phyloP scores from a whole-genome alignment of 1,284 basidiomycete genomes.

The Leccinum laetum region DNA sequence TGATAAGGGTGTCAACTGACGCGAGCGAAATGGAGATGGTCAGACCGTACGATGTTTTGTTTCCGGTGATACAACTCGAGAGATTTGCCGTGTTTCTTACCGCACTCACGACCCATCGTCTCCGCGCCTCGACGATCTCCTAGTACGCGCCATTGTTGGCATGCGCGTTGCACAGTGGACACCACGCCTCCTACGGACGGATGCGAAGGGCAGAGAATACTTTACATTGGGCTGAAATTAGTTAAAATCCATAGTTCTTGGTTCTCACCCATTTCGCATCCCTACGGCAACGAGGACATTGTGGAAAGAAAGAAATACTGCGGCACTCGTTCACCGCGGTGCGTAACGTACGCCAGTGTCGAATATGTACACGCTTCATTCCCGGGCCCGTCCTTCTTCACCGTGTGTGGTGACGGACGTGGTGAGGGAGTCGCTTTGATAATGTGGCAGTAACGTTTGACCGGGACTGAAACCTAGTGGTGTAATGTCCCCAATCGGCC shows the following conservation, averaged over 20 bases:
- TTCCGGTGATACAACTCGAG: slow-evolving; percentile 74
- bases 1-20: slow-evolving; percentile 6
- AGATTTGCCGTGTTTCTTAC: slow-evolving; percentile 51
- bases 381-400: slow-evolving; percentile 6
- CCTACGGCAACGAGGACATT: neutral
- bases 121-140: slow-evolving; percentile 9
- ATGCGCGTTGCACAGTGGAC: slow-evolving; percentile 2
- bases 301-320: neutral
- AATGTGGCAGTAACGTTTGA: neutral
- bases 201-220: neutral
- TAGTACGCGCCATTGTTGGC: slow-evolving; percentile 1
- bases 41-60: slow-evolving; percentile 74
- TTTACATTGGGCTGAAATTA: slow-evolving; percentile 4
- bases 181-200: neutral
- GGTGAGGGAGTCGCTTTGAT: neutral
- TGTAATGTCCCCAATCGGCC: slow-evolving; percentile 2
- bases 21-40: slow-evolving; percentile 3
- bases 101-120: slow-evolving; percentile 5
- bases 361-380: slow-evolving; percentile 14
- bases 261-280: neutral
- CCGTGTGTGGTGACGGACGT: neutral
- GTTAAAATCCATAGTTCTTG: neutral
- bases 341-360: neutral
- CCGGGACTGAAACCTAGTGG: neutral
- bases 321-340: neutral